Base-by-base conservation (phyloP, 208 protist genomes). In the Leishmania aethiopica region DNA sequence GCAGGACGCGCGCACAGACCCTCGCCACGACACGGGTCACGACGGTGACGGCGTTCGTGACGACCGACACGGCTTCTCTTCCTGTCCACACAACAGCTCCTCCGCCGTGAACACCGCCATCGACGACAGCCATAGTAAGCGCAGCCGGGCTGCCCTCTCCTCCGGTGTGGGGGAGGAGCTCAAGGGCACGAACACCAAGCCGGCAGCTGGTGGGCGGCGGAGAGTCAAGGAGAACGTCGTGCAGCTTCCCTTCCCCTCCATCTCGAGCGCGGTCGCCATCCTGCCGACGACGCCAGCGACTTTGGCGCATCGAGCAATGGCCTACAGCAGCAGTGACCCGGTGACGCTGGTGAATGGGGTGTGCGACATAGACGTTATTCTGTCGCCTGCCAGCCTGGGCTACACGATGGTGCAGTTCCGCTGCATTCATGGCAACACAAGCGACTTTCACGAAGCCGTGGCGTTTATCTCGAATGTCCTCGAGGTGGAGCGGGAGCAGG, bases 401-500 rank as follows among this genome's bases (percentile, higher is more conserved):
- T 97, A 97, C 86, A 95, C 92, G 22, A 79, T 96, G 70, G 88
- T 97, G 17, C 91, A 89, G 17, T 93, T 96, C 69, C 88, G 92
- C 17, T 89, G 93, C 82, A 96, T 97, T 81, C 86, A 94, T 70
- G 94, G 94, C 10, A 94, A 90, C 45, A 97, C 94, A 8, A 92
- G 85, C 35, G 92, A 95, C 78, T 97, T 96, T 80, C 94, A 96
- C 78, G 94, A 97, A 83, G 91, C 92, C 3, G 92, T 97, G n/a
- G 81, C 77, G 0, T 97, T 89, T 79, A 92, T 97, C 51, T 92
- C 93, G 1, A 92, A 91, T 76, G 42, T 96, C 66, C 79, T 97
- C 15, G 93, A 94, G 49, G 47, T 82, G 37, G 94, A 97, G 75
- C 88, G 94, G 32, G 88, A 96, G 82, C 91, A 96, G 81, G 94